A percentile compares a stretch with the other conserved stretches of the same genome.
Evolutionary conservation across 2,329 filamentous ascomycete genomes (phyloP).

Genomic region (Aspergillus viridinutans): DNA sequence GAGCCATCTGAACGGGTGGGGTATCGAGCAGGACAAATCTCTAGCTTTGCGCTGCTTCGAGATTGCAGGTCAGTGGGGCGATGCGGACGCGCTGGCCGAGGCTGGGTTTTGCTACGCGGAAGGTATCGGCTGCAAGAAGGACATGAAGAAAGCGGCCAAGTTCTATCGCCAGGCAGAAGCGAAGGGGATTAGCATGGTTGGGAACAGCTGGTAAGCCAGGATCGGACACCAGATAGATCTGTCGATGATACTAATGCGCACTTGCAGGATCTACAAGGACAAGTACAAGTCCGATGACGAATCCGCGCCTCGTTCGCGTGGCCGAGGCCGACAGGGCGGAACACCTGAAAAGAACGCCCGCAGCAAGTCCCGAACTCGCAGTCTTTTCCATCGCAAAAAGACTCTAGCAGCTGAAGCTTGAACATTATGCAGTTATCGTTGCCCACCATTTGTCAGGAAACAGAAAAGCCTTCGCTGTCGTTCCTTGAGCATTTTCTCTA

Average conservation of each 20-base stretch:
- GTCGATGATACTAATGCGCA: slow-evolving; percentile 8
- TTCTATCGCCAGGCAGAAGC: slow-evolving; percentile 88
- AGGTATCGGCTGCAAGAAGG: slow-evolving; percentile 90
- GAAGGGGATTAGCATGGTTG: slow-evolving; percentile 95
- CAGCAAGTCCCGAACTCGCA: slow-evolving; percentile 71
- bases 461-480: slow-evolving; percentile 11
- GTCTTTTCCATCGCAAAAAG: slow-evolving; percentile 66
- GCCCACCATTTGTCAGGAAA: slow-evolving; percentile 16
- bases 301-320: slow-evolving; percentile 30
- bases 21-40: slow-evolving; percentile 84
- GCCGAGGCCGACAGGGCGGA: slow-evolving; percentile 28
- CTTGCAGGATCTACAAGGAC: slow-evolving; percentile 82
- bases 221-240: background rate
- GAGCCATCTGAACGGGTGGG: slow-evolving; percentile 98
- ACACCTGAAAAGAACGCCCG: slow-evolving; percentile 61
- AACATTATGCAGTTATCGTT: slow-evolving; percentile 4
- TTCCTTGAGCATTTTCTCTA: slow-evolving; percentile 10
- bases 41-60: slow-evolving; percentile 91
- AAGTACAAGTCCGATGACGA: slow-evolving; percentile 76
- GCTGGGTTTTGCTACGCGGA: slow-evolving; percentile 95
- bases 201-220: slow-evolving; percentile 78
- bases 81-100: slow-evolving; percentile 88
- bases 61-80: slow-evolving; percentile 92
- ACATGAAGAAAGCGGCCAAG: slow-evolving; percentile 86
- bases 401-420: slow-evolving; percentile 25